Base-by-base conservation (phyloP, 768 basidiomycete genomes). In the Auriscalpium orientale region DNA sequence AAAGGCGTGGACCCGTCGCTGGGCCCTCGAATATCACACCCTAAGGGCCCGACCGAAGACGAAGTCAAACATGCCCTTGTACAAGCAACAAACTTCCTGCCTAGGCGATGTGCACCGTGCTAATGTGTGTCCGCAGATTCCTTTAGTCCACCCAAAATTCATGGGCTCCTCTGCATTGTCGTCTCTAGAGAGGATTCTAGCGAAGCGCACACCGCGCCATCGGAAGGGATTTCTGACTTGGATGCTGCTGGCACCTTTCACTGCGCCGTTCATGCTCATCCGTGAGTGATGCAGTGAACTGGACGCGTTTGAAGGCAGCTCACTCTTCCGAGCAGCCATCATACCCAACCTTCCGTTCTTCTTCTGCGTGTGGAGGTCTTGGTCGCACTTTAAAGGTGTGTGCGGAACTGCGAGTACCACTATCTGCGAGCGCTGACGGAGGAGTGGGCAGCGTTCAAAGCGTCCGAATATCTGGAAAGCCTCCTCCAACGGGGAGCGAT, bases 291-390 rank as follows among this genome's bases (percentile, higher is more conserved):
- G 28, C 28, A 28, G 28, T 28, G 28, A 7, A 28, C 28, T 28
- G 28, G 22, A 28, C 28, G 28, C 28, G 28, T 28, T 28, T 28
- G 28, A 28, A 28, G 28, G 28, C 28, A 7, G 28, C 28, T 28
- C 28, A 28, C 28, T 28, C 28, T 28, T 28, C 7, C 28, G 28
- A 7, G 16, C 56, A 91, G 89, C 89, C 22, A 66, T 91, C 46
- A 81, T 91, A 69, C 90, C 89, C 34, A 92, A 92, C 66, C 69
- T 92, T 20, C 89, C 89, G 0, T 85, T 92, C 67, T 89, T 92
- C 73, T 92, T 88, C 70, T 90, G 87, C 62, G 79, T 76, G 10
- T 92, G 89, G 89, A 77, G 89, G 46, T 83, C 87, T 45, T 92
- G 89, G 89, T 85, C 84, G 43, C 89, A 92, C 68, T 91, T 85